phyloP scores from a whole-genome alignment of 805 yeast genomes.

The Monosporozyma siamensis region DNA sequence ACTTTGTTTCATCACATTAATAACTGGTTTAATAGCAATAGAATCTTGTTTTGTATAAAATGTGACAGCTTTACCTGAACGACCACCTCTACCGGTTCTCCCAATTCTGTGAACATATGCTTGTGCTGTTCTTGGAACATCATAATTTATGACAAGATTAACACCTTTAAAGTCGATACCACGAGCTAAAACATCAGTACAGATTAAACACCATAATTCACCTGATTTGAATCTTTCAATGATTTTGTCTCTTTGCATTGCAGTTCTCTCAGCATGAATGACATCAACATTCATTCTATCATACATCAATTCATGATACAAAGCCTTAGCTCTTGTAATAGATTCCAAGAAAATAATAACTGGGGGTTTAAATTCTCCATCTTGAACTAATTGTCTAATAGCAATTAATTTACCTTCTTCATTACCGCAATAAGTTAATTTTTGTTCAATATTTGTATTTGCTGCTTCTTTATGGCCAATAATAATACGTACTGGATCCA shows the following conservation, averaged over 20 bases:
- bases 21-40: constrained; percentile 64
- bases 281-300: constrained; percentile 91
- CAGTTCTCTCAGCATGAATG: constrained; percentile 90
- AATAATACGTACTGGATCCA: constrained; percentile 73
- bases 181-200: constrained; percentile 92
- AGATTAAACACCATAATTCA: constrained; percentile 89
- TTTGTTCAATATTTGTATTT: constrained; percentile 70
- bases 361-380: constrained; percentile 86
- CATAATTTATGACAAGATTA: constrained; percentile 88
- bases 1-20: constrained; percentile 92
- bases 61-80: constrained; percentile 78
- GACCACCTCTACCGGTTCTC: constrained; percentile 95
- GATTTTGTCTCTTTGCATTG: constrained; percentile 73
- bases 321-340: constrained; percentile 86
- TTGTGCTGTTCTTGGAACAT: constrained; percentile 89
- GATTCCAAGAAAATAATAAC: constrained; percentile 86
- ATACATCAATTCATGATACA: constrained; percentile 85
- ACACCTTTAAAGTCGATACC: constrained; percentile 97
- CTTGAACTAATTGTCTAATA: constrained; percentile 74
- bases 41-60: constrained; percentile 88
- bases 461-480: constrained; percentile 95
- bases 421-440: constrained; percentile 75
- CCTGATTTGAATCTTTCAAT: constrained; percentile 82
- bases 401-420: constrained; percentile 95
- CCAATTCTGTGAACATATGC: constrained; percentile 97